Evolutionary conservation across 257 asterid species (phyloP), one percentile per base, ranked within the genome.

Genomic region (Gentiana straminea): DNA sequence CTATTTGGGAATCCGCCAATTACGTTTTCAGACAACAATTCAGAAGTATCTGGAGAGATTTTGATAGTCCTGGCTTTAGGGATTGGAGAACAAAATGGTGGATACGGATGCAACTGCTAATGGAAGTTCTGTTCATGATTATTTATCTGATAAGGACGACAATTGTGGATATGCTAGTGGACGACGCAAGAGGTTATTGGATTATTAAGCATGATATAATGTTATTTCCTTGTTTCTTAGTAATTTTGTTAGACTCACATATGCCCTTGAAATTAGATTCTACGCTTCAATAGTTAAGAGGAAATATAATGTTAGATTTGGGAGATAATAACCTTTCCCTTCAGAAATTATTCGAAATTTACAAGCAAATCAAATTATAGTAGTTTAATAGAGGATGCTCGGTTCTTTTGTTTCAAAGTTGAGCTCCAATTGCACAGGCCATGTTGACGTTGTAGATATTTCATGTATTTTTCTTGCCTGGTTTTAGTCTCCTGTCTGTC

Each of bases 161-260:
- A 83, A 75, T 51, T 72, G 88, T 49, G 81, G 94, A 68, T 85
- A 73, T 71, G 83, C 80, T 37, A 81, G 87, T 32, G 99, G 99
- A 59, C 94, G 91, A 68, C 88, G 95, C 93, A 88, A 83, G 67
- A 92, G 99, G 99, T 88, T 80, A 80, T 68, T 71, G 52, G 39
- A 32, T 24, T 39, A 70, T 63, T 47, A 54, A 39, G 54, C 51
- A 49, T 64, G 7, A 57, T 46, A 64, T 33, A 64, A 63, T 33
- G 50, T n/a, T 2, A 51, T 35, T 38, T 44, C 33, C 12, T 36
- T 41, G 46, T 7, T 41, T 10, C 46, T 2, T 10, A 5, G 46
- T 5, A 10, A 1, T 5, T 41, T 41, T 5, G 8, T 3, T 41
- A 7, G 2, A 45, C 15, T 24, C 45, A 39, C 7, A 39, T 1